Conservation (phyloP, 345 rosid species). For the Moringa oleifera region DNA sequence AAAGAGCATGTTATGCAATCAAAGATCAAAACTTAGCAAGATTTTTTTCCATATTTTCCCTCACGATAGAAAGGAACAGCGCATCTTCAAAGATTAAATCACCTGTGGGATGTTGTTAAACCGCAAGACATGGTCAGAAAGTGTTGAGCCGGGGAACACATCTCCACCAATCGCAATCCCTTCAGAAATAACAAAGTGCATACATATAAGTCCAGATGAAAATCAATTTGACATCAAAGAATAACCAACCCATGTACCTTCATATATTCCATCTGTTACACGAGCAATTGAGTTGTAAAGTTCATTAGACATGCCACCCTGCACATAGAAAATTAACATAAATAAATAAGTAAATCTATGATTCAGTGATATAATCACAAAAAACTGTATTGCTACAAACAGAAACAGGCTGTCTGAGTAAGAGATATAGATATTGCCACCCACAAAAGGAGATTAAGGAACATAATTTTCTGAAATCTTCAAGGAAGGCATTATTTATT, state of each 20-base stretch:
- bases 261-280: slow-evolving; percentile 93
- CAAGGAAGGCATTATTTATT: background rate
- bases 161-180: slow-evolving; percentile 99
- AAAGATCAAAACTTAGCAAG: no score
- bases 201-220: background rate
- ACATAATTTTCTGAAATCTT: no score
- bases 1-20: no score
- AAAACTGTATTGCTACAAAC: no score
- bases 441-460: no score
- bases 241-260: slow-evolving; percentile 40
- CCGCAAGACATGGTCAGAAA: slow-evolving; percentile 86
- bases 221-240: slow-evolving; percentile 13
- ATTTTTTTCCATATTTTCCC: no score
- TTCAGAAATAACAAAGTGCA: slow-evolving; percentile 30
- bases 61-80: no score
- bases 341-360: no score
- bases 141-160: slow-evolving; percentile 94
- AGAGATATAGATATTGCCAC: no score
- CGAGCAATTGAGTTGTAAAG: slow-evolving; percentile 87
- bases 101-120: slow-evolving; percentile 98
- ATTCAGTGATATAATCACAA: no score
- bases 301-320: slow-evolving; percentile 99
- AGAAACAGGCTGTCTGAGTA: no score
- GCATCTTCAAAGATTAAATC: no score
- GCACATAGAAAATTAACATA: slow-evolving; percentile 9